Base-by-base conservation (phyloP, 1,139 yeast species). In the Protomyces macrosporus region DNA sequence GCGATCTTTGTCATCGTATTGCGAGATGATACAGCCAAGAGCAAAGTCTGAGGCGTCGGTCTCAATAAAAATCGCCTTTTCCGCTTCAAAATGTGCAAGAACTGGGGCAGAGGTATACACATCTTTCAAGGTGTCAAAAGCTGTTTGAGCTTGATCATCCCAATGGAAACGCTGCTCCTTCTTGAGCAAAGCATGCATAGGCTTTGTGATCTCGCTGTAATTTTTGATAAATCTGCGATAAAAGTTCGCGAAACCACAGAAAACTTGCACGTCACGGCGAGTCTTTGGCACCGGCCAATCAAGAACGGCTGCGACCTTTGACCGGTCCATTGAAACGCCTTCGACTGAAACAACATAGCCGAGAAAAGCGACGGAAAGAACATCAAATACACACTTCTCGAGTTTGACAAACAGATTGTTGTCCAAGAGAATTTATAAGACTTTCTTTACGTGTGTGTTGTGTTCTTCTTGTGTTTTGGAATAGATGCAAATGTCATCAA, bases 401-500 rank as follows among this genome's bases (percentile, higher is more conserved):
- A n/a, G n/a, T n/a, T n/a, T n/a, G n/a, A n/a, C n/a, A n/a, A n/a
- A n/a, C n/a, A n/a, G n/a, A n/a, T n/a, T n/a, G n/a, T n/a, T n/a
- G n/a, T n/a, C n/a, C n/a, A n/a, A n/a, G n/a, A 36, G 39, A 36
- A 9, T 36, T 36, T 1, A 12, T 12, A 1, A 36, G 3, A 36
- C 39, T 36, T 2, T 36, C 16, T 10, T 12, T 10, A 70, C 50
- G 53, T 73, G 72, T 6, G 63, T 23, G 14, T 55, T 42, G 54
- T 72, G 75, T 16, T 67, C 69, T n/a, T 65, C 64, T 14, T 45
- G 37, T 0, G 56, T 30, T 12, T 62, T 30, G 32, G 71, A 68
- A 55, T 66, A 71, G 10, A 72, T 68, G 30, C 73, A 45, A n/a
- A 74, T 68, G 62, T 73, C 75, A 60, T 72, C 76, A n/a, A 73